A percentile compares a stretch with the other conserved stretches of the same genome.
Conservation (phyloP, 169 alveolate species). For the Perkinsus marinus region DNA sequence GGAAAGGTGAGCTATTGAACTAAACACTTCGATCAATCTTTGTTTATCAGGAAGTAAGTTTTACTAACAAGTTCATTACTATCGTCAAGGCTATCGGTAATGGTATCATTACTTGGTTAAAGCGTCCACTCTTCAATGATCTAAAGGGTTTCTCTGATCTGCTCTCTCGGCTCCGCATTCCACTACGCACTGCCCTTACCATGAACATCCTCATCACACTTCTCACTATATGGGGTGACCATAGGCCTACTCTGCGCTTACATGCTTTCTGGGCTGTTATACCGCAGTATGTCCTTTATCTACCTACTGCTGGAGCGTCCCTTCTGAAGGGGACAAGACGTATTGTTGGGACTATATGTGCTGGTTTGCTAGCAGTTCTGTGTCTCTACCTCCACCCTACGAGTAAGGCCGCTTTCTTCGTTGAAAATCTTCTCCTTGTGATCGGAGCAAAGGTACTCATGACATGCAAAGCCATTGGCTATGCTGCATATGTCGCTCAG, state of each 20-base stretch:
- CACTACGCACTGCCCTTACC: no score
- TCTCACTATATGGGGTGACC: no score
- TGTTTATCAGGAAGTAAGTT: no score
- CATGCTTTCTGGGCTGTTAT: background rate
- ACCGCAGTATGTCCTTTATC: background rate
- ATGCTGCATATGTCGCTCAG: background rate
- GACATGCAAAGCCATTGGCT: background rate
- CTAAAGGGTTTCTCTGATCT: background rate
- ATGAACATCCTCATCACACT: no score
- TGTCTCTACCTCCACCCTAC: background rate
- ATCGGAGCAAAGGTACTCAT: background rate
- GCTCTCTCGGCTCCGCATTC: background rate
- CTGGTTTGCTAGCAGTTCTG: background rate
- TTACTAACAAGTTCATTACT: no score
- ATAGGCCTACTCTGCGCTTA: background rate
- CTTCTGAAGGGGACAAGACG: background rate
- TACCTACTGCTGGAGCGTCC: background rate
- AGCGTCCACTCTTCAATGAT: background rate
- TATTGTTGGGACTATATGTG: background rate
- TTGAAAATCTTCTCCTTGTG: background rate
- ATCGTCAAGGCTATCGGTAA: no score
- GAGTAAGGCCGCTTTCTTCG: background rate
- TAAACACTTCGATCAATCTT: no score
- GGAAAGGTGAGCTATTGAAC: no score
- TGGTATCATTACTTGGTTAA: no score